Conservation (phyloP, 1,284 basidiomycete species). For the Cryptococcus sp. region DNA sequence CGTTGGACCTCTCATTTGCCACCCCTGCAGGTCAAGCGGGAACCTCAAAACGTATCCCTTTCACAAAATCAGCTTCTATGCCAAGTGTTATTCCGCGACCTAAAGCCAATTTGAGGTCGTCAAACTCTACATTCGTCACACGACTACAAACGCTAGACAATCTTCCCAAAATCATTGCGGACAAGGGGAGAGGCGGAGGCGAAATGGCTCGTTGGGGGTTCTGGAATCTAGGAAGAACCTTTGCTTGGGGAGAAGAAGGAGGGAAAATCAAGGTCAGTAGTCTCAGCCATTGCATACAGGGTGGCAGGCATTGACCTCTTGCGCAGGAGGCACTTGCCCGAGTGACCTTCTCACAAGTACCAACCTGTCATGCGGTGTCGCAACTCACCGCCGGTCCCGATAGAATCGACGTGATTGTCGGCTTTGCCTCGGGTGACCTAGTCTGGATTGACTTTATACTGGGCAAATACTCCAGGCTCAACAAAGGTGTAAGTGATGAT, state of each 20-base stretch:
- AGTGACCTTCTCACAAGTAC: constrained; percentile 80
- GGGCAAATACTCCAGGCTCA: constrained; percentile 78
- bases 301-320: background rate
- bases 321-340: constrained; percentile 77
- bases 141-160: constrained; percentile 78
- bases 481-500: constrained; percentile 70
- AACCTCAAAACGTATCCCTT: constrained; percentile 26
- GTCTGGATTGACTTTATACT: constrained; percentile 79
- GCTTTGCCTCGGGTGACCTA: constrained; percentile 88
- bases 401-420: constrained; percentile 84
- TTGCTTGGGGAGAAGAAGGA: constrained; percentile 78
- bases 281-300: constrained; percentile 2
- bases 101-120: constrained; percentile 83
- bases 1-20: constrained; percentile 6
- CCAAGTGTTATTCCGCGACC: constrained; percentile 59
- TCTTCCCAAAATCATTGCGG: constrained; percentile 64
- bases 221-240: constrained; percentile 76
- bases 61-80: constrained; percentile 18
- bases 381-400: constrained; percentile 63
- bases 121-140: constrained; percentile 85
- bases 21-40: constrained; percentile 19
- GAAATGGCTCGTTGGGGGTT: constrained; percentile 74
- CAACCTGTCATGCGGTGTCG: constrained; percentile 88
- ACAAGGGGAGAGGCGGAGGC: constrained; percentile 69
- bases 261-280: constrained; percentile 70